phyloP scores from a whole-genome alignment of 2,329 filamentous ascomycete genomes.

The Lecanicillium sp. region DNA sequence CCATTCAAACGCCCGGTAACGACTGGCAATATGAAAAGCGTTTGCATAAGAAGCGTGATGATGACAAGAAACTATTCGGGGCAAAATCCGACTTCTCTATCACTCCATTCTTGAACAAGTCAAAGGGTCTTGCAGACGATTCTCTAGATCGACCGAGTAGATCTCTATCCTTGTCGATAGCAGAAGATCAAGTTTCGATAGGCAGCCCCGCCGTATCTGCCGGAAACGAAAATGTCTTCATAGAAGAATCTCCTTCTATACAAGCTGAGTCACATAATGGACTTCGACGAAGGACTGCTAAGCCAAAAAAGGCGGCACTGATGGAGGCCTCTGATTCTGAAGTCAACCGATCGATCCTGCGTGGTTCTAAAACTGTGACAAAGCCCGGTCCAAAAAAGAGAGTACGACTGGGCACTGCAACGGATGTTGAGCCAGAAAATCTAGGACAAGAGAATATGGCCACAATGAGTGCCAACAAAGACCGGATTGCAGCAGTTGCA shows the following conservation, averaged over 20 bases:
- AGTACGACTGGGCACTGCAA: background rate
- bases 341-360: background rate
- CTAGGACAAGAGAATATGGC: background rate
- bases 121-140: slow-evolving; percentile 43
- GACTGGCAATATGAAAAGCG: slow-evolving; percentile 32
- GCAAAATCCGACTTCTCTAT: slow-evolving; percentile 93
- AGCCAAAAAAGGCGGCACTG: too few species aligned
- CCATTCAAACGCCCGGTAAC: slow-evolving; percentile 39
- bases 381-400: background rate
- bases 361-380: background rate
- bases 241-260: too few species aligned
- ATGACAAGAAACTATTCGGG: slow-evolving; percentile 49
- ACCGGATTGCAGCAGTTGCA: too few species aligned
- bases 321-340: too few species aligned
- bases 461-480: background rate
- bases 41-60: slow-evolving; percentile 46
- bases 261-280: too few species aligned
- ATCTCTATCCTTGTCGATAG: background rate
- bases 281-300: too few species aligned
- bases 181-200: background rate
- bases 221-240: too few species aligned
- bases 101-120: slow-evolving; percentile 83
- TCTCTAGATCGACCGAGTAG: slow-evolving; percentile 15
- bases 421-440: background rate
- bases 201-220: too few species aligned